These are phyloP conservation scores for Kodamaea plutei DNA, from an alignment of 1,139 yeast species.

Conservation along the genomic window DNA sequence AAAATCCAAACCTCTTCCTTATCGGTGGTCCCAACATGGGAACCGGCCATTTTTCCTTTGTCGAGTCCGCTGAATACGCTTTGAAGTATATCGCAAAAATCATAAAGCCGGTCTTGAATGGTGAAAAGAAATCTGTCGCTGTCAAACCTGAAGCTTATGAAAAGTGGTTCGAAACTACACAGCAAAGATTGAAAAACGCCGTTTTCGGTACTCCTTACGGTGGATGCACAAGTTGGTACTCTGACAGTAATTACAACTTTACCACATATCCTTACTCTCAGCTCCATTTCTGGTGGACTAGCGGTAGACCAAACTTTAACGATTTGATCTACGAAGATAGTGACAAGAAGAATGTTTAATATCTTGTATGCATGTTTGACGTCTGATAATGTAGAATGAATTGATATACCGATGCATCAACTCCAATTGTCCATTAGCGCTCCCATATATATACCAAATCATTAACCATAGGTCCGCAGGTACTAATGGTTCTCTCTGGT, in stretches of 20 bases:
- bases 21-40: constrained; percentile 44
- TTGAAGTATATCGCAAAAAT: constrained; percentile 24
- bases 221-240: constrained; percentile 44
- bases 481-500: too few species aligned
- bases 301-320: constrained; percentile 25
- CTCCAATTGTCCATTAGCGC: too few species aligned
- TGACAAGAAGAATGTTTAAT: constrained; percentile 4
- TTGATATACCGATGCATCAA: too few species aligned
- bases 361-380: too few species aligned
- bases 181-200: constrained; percentile 23
- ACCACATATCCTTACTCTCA: constrained; percentile 43
- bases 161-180: constrained; percentile 31
- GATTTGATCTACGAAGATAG: constrained; percentile 19
- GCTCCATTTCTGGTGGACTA: constrained; percentile 28
- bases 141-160: constrained; percentile 34
- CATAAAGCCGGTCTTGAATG: constrained; percentile 27
- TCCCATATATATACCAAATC: too few species aligned
- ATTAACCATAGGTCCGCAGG: too few species aligned
- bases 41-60: constrained; percentile 44
- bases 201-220: constrained; percentile 42
- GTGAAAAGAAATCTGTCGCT: constrained; percentile 25
- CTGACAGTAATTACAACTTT: constrained; percentile 24
- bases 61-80: constrained; percentile 39
- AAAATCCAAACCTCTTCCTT: constrained; percentile 35
- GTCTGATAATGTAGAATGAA: too few species aligned